Base-by-base conservation (phyloP, 805 yeast genomes). In the Candida piceae region DNA sequence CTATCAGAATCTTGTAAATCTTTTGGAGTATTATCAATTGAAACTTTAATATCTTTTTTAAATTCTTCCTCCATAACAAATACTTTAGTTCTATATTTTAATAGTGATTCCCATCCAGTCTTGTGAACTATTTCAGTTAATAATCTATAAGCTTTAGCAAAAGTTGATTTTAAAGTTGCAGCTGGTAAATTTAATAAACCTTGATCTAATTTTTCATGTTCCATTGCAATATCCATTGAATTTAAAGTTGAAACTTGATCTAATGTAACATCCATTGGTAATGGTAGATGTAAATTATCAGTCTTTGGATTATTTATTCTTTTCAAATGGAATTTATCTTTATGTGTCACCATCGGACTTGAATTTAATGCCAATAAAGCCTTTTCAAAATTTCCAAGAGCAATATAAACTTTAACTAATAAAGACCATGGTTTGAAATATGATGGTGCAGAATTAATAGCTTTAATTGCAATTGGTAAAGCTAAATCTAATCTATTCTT, bases 301-400 rank as follows among this genome's bases (percentile, higher is more conserved):
- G 66, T 54, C 18, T 62, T 58, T 16, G 78, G 71, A 19, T 76
- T 72, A 9, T 74, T 74, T 4, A 80, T 70, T 50, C 93, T 66
- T 53, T 72, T 76, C 48, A 82, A 67, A 16, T 70, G 66, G 54
- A 67, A 83, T 44, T 74, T 74, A 48, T 84, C 93, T 52, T 77
- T 80, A 50, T 78, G 76, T 9, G 83, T 74, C 36, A 79, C 79
- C 87, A 84, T 82, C 17, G 94, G 94, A 52, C 89, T 82, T 12
- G 90, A 78, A 50, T 84, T 84, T 46, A 84, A 66, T 1, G 88
- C 75, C 39, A 83, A 60, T 36, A 84, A 64, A 1, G 93, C 84
- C 47, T 80, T 74, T 53, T 83, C 89, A 54, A 76, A 75, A 57
- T 82, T 80, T 19, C 77, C 78, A 35, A 75, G 54, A 31, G 71